Conservation (phyloP, 1,284 basidiomycete genomes). For the Wallemia ichthyophaga region DNA sequence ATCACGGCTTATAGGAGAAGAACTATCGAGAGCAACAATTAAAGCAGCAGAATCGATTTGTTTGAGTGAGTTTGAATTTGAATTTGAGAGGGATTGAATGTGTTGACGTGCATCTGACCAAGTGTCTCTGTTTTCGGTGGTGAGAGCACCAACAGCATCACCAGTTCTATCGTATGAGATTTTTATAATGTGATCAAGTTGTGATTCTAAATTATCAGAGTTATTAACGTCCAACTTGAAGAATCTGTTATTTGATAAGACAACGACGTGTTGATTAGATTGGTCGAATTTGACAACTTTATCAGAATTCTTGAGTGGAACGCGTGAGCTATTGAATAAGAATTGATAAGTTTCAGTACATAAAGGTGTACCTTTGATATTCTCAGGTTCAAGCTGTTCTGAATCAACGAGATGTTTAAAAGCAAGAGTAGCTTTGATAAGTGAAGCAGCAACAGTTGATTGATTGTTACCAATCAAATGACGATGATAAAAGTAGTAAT, state of each 20-base stretch:
- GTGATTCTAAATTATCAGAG: conserved; percentile 44
- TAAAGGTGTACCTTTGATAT: conserved; percentile 47
- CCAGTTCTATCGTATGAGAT: conserved; percentile 25
- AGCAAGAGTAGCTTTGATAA: conserved; percentile 51
- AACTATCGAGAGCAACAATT: conserved; percentile 58
- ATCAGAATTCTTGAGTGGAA: conserved; percentile 57
- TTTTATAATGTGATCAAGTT: conserved; percentile 45
- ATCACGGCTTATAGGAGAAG: conserved; percentile 44
- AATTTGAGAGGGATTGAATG: conserved; percentile 11
- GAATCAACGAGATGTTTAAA: conserved; percentile 54
- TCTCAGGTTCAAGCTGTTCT: conserved; percentile 69
- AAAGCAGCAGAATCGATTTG: conserved; percentile 73
- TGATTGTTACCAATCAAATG: conserved; percentile 23
- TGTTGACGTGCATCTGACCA: conserved; percentile 43
- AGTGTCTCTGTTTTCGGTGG: conserved; percentile 58
- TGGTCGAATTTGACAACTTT: conserved; percentile 55
- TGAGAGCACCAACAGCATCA: conserved; percentile 37
- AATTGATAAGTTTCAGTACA: conserved; percentile 88
- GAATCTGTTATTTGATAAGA: conserved; percentile 72
- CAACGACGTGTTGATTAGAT: conserved; percentile 59
- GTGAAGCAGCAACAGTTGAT: conserved; percentile 26
- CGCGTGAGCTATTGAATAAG: conserved; percentile 74
- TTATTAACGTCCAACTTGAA: conserved; percentile 49
- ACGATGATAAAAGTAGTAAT: conserved; percentile 72
- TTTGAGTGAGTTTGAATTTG: conserved; percentile 36